Evolutionary conservation across 129 eudicot species (phyloP).

Genomic region (Artemisia tridentata): DNA sequence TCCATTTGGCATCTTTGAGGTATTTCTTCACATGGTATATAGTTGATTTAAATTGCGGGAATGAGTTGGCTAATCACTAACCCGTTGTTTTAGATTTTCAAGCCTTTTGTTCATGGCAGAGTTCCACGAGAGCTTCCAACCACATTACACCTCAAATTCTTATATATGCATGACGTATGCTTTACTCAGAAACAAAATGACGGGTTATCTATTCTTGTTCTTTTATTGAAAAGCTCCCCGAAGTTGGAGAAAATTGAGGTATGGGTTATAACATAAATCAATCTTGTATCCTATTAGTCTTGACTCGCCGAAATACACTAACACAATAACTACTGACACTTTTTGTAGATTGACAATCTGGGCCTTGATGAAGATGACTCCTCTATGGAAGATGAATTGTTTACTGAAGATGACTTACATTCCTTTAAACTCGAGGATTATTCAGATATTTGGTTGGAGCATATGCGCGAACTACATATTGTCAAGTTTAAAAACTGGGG

Average conservation of each 20-base stretch:
- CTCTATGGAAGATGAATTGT: neutral
- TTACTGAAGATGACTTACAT: too few relatives aligned
- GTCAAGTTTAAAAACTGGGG: neutral
- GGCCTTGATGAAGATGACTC: neutral
- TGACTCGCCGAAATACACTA: neutral
- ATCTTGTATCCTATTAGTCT: neutral
- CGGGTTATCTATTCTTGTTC: neutral
- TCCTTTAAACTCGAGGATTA: neutral
- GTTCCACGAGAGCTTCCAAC: neutral
- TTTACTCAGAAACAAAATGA: neutral
- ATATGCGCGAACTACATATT: neutral
- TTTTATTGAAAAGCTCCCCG: neutral
- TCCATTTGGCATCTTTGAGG: neutral
- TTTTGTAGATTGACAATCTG: neutral
- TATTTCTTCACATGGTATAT: too few relatives aligned
- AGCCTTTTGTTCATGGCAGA: neutral
- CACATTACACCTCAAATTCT: neutral
- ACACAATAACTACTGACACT: neutral
- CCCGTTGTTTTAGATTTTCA: neutral
- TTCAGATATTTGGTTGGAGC: neutral
- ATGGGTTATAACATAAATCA: neutral
- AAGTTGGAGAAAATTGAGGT: neutral
- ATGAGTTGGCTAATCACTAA: neutral
- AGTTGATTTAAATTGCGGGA: neutral
- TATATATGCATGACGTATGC: neutral